Percentiles rank a stretch among this genome's conserved stretches.
Conservation (phyloP, 2,329 filamentous ascomycete genomes). For the Exophiala dermatitidis region DNA sequence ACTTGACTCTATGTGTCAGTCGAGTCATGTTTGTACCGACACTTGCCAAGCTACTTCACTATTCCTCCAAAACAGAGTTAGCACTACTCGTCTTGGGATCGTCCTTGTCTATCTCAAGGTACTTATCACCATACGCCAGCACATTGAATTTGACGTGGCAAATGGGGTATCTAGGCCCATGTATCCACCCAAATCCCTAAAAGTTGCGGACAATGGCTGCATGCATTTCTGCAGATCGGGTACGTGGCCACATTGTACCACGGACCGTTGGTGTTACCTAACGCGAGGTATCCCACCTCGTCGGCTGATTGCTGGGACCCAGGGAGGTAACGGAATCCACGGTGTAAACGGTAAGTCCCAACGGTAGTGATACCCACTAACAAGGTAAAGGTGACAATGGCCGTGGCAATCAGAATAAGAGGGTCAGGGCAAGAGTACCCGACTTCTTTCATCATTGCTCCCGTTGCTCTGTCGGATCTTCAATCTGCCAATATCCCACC, state of each 20-base stretch:
- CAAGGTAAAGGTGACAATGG: neutral
- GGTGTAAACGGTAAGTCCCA: neutral
- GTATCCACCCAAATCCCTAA: neutral
- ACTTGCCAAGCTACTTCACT: no score
- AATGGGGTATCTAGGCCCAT: no score
- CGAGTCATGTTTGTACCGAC: no score
- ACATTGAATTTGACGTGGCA: constrained; percentile 1
- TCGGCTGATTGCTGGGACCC: neutral
- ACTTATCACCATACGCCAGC: neutral
- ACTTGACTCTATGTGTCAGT: no score
- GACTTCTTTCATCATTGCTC: neutral
- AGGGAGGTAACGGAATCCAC: neutral
- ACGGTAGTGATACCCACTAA: neutral
- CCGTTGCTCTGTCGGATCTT: neutral
- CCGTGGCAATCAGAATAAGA: neutral
- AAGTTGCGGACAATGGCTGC: neutral
- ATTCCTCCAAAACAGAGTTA: no score
- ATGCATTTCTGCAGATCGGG: neutral
- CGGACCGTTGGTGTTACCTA: neutral
- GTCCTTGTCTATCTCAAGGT: neutral
- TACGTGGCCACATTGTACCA: neutral
- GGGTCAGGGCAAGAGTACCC: neutral
- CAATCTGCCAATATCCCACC: neutral
- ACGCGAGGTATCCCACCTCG: neutral
- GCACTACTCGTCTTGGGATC: neutral